Conservation (phyloP, 169 alveolate genomes). For the Cryptosporidium tyzzeri region DNA sequence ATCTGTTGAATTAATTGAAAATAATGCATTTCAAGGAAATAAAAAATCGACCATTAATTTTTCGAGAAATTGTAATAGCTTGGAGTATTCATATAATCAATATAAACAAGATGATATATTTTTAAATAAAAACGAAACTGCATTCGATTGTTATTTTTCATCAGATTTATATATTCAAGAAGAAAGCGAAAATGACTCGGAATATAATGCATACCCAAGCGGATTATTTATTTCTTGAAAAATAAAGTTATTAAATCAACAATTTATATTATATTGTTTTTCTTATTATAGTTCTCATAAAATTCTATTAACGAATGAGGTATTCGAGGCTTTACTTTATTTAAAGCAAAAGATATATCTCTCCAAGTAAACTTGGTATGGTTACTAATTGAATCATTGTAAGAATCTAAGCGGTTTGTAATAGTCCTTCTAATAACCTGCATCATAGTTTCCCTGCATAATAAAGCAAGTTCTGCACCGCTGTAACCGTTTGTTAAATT, state of each 20-base stretch:
- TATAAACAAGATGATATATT: neutral
- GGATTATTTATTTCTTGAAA: neutral
- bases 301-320: constrained; percentile 77
- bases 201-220: neutral
- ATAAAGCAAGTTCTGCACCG: constrained; percentile 92
- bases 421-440: constrained; percentile 77
- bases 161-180: neutral
- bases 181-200: neutral
- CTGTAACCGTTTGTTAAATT: constrained; percentile 94
- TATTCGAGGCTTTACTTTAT: constrained; percentile 80
- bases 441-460: constrained; percentile 93
- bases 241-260: too few relatives aligned
- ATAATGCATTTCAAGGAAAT: neutral
- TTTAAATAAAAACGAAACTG: neutral
- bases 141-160: neutral
- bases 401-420: constrained; percentile 17
- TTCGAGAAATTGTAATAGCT: neutral
- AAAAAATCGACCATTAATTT: neutral
- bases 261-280: constrained; percentile 49
- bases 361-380: constrained; percentile 69
- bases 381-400: constrained; percentile 10
- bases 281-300: constrained; percentile 76
- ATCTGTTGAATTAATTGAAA: neutral
- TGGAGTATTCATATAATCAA: neutral
- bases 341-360: constrained; percentile 76